A percentile compares a stretch with the other conserved stretches of the same genome.
These are phyloP conservation scores for Strobilomyces dryophilus DNA, from an alignment of 768 basidiomycete species.

Conservation along the genomic window DNA sequence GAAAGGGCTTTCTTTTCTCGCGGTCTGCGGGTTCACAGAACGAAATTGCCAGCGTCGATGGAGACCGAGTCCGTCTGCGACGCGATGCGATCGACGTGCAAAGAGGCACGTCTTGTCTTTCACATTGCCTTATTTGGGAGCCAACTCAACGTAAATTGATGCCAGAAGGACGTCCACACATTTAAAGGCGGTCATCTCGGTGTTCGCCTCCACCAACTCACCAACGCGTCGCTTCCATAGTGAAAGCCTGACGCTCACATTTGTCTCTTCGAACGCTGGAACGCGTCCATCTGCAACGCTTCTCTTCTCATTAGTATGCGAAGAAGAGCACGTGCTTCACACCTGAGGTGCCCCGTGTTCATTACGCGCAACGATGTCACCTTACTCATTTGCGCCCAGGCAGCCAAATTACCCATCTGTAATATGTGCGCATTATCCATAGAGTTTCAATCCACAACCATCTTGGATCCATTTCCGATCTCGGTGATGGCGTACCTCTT, in stretches of 20 bases:
- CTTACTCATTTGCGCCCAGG: slow-evolving; percentile 44
- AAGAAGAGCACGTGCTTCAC: slow-evolving; percentile 44
- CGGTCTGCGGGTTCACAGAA: slow-evolving; percentile 43
- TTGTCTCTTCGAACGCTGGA: slow-evolving; percentile 61
- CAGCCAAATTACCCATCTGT: slow-evolving; percentile 54
- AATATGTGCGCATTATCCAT: slow-evolving; percentile 10
- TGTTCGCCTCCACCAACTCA: slow-evolving; percentile 47
- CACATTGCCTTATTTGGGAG: not conserved
- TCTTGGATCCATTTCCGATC: slow-evolving; percentile 9
- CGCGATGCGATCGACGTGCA: slow-evolving; percentile 29
- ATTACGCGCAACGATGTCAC: slow-evolving; percentile 62
- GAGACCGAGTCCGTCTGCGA: slow-evolving; percentile 44
- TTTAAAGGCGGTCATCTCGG: slow-evolving; percentile 41
- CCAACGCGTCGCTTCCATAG: slow-evolving; percentile 39
- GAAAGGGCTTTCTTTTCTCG: slow-evolving; percentile 35
- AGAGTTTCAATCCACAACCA: slow-evolving; percentile 4
- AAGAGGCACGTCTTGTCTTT: slow-evolving; percentile 17
- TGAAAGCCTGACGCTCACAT: slow-evolving; percentile 45
- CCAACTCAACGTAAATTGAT: slow-evolving; percentile 3
- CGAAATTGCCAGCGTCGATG: slow-evolving; percentile 40
- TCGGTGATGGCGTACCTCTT: slow-evolving; percentile 28
- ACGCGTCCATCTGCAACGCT: slow-evolving; percentile 65
- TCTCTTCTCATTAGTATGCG: slow-evolving; percentile 54
- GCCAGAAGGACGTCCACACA: slow-evolving; percentile 20
- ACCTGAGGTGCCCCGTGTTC: slow-evolving; percentile 47